These are phyloP conservation scores for Pyrenochaeta sp. DNA, from an alignment of 2,329 filamentous ascomycete species.

Conservation along the genomic window DNA sequence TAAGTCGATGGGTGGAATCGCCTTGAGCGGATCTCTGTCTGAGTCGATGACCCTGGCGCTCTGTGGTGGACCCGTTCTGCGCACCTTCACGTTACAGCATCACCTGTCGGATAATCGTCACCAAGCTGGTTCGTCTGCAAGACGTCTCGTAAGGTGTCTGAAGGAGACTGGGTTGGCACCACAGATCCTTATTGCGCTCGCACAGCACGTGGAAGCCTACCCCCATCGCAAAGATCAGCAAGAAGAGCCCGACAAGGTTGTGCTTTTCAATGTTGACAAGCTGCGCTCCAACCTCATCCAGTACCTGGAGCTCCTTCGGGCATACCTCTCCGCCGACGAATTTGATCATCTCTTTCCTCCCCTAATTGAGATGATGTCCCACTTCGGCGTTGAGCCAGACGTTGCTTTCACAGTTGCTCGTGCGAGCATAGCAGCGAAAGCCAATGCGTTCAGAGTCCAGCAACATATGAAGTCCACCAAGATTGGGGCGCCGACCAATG, in stretches of 20 bases:
- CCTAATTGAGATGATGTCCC: conserved; percentile 74
- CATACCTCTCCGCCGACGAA: conserved; percentile 75
- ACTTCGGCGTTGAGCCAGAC: conserved; percentile 80
- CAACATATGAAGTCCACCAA: conserved; percentile 31
- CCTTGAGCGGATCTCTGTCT: conserved; percentile 85
- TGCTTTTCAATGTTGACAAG: conserved; percentile 89
- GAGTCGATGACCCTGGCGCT: conserved; percentile 88
- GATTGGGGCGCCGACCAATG: conserved; percentile 49
- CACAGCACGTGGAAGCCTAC: conserved; percentile 88
- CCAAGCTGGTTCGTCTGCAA: conserved; percentile 76
- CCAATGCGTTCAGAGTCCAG: conserved; percentile 48
- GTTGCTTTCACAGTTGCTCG: conserved; percentile 87
- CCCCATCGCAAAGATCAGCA: conserved; percentile 77
- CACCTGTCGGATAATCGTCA: conserved; percentile 84
- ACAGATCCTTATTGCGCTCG: conserved; percentile 86
- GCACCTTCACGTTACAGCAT: conserved; percentile 78
- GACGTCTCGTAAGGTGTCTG: conserved; percentile 80
- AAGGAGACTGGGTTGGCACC: conserved; percentile 80
- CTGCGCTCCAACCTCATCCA: conserved; percentile 85
- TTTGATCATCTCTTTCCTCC: conserved; percentile 83
- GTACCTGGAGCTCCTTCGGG: conserved; percentile 87
- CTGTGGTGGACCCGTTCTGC: conserved; percentile 82
- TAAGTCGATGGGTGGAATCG: conserved; percentile 91
- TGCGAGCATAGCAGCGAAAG: conserved; percentile 66
- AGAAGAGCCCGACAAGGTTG: conserved; percentile 84